These are phyloP conservation scores for Monascus ruber DNA, from an alignment of 2,329 filamentous ascomycete genomes.

Conservation along the genomic window DNA sequence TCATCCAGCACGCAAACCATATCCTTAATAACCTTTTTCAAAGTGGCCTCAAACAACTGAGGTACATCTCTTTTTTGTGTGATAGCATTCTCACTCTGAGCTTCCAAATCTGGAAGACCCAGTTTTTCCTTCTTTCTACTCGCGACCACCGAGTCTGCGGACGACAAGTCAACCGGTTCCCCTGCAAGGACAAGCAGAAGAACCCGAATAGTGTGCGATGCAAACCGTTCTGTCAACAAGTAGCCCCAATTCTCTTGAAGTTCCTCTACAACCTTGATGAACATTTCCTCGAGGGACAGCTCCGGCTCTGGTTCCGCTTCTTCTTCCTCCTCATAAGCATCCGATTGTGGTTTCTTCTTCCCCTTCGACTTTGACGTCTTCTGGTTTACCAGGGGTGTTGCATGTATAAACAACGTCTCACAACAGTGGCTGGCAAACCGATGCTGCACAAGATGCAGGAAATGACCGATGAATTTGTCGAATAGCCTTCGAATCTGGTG, in stretches of 20 bases:
- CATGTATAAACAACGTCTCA: conserved; percentile 78
- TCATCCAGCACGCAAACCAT: conserved; percentile 65
- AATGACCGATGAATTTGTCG: conserved; percentile 72
- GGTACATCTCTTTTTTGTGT: conserved; percentile 53
- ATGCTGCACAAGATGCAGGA: conserved; percentile 82
- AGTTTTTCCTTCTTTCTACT: conserved; percentile 89
- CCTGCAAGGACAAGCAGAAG: conserved; percentile 78
- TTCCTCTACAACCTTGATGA: conserved; percentile 73
- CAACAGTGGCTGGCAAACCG: conserved; percentile 96
- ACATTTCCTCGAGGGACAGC: conserved; percentile 69
- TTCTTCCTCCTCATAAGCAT: conserved; percentile 36
- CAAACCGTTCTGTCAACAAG: conserved; percentile 76
- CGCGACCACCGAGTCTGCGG: conserved; percentile 64
- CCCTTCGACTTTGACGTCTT: conserved; percentile 48
- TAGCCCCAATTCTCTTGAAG: conserved; percentile 75
- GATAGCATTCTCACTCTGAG: conserved; percentile 38
- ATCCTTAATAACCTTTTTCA: conserved; percentile 72
- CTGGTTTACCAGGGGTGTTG: conserved; percentile 64
- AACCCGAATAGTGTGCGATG: conserved; percentile 80
- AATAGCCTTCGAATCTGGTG: conserved; percentile 80
- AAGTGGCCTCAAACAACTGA: conserved; percentile 61
- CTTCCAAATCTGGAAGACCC: conserved; percentile 44
- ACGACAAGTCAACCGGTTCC: conserved; percentile 59
- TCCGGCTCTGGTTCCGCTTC: conserved; percentile 35
- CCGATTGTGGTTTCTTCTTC: conserved; percentile 18